A percentile compares a stretch with the other conserved stretches of the same genome.
Conservation (phyloP, 169 alveolate species). For the Plasmodium cynomolgi region DNA sequence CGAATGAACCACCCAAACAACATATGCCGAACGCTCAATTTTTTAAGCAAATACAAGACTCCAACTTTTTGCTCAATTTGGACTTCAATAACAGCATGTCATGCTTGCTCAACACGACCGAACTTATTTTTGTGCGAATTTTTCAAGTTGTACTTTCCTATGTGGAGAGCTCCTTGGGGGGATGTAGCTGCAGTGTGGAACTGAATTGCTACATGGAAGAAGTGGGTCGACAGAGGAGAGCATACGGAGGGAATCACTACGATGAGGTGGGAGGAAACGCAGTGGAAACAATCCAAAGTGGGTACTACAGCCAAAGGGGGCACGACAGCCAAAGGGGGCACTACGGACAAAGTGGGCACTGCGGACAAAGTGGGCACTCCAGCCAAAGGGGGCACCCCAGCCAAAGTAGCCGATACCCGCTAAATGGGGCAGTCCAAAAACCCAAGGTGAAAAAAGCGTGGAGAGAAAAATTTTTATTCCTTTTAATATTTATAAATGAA, state of each 20-base stretch:
- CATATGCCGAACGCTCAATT: background rate
- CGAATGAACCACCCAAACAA: background rate
- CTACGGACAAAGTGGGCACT: too few species aligned
- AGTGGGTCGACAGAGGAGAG: background rate
- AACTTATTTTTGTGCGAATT: slow-evolving; percentile 1
- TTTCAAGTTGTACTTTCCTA: slow-evolving; percentile 1
- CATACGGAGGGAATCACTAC: background rate
- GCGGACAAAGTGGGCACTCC: too few species aligned
- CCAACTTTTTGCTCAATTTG: background rate
- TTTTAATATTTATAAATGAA: slow-evolving; percentile 3
- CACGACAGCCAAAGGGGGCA: too few species aligned
- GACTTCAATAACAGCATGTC: slow-evolving; percentile 1
- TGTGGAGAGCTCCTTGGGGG: background rate
- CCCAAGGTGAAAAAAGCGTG: background rate
- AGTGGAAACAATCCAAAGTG: too few species aligned
- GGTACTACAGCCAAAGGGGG: too few species aligned
- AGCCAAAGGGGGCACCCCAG: too few species aligned
- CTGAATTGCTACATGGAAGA: background rate
- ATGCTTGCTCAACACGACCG: background rate
- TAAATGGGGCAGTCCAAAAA: background rate
- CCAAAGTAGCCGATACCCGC: too few species aligned
- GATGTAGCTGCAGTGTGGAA: background rate
- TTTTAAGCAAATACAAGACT: background rate
- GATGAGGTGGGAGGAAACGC: background rate
- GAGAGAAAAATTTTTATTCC: background rate